Percentiles rank a stretch among this genome's conserved stretches.
These are phyloP conservation scores for Saitozyma podzolica DNA, from an alignment of 768 basidiomycete genomes.

Conservation along the genomic window DNA sequence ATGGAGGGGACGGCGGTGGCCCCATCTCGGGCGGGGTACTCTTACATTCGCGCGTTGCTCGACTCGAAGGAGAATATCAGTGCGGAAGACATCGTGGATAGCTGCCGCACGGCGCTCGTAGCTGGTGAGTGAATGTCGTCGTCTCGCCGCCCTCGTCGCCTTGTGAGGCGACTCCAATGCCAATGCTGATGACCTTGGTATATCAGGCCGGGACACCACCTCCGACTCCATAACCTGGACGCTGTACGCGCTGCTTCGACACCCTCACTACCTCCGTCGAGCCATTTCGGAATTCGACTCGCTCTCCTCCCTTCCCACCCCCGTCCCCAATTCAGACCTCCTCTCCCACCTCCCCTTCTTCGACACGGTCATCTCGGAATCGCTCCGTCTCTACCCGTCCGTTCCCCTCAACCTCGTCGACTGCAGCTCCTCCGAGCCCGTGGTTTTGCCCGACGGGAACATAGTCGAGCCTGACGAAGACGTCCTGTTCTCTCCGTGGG, in stretches of 20 bases:
- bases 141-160: not conserved
- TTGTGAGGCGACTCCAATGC: not conserved
- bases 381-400: constrained; percentile 36
- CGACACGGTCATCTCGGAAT: constrained; percentile 30
- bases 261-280: constrained; percentile 16
- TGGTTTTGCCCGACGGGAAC: constrained; percentile 22
- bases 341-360: constrained; percentile 14
- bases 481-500: constrained; percentile 29
- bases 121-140: constrained; percentile 24
- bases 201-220: constrained; percentile 37
- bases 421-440: constrained; percentile 9
- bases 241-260: constrained; percentile 19
- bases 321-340: not conserved
- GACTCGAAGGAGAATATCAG: constrained; percentile 6
- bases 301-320: not conserved
- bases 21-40: not conserved
- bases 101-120: constrained; percentile 29
- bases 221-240: constrained; percentile 37
- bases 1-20: constrained; percentile 7
- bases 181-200: not conserved
- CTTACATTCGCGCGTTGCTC: constrained; percentile 15
- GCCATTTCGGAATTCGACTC: constrained; percentile 8
- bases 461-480: constrained; percentile 22
- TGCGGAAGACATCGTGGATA: constrained; percentile 24
- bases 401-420: constrained; percentile 29